phyloP scores from a whole-genome alignment of 2,329 filamentous ascomycete genomes.

The Hypoxylon sp. region DNA sequence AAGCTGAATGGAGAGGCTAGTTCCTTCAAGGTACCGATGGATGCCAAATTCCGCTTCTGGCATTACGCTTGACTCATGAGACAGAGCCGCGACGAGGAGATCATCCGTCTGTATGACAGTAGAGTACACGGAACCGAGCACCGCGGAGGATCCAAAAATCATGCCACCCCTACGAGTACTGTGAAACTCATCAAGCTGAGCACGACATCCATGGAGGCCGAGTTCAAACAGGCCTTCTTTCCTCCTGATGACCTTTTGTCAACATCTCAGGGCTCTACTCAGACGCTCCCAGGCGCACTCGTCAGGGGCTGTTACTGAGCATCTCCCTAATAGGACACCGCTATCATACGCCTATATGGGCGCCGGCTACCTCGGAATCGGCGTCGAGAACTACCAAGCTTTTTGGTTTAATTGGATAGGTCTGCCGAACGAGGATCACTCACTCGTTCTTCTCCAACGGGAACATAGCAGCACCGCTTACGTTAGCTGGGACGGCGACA shows the following conservation, averaged over 20 bases:
- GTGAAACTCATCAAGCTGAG: constrained; percentile 58
- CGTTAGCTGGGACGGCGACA: constrained; percentile 64
- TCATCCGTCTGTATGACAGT: constrained; percentile 64
- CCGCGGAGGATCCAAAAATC: constrained; percentile 41
- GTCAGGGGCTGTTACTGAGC: constrained; percentile 59
- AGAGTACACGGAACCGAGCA: constrained; percentile 55
- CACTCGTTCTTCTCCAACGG: constrained; percentile 39
- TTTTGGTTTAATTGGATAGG: constrained; percentile 51
- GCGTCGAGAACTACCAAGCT: constrained; percentile 40
- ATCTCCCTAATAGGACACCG: constrained; percentile 36
- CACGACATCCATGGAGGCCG: constrained; percentile 55
- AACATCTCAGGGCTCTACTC: constrained; percentile 53
- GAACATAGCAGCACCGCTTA: constrained; percentile 47
- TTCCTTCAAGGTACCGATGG: constrained; percentile 48
- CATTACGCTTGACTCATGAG: constrained; percentile 59
- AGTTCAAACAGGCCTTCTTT: constrained; percentile 55
- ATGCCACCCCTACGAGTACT: constrained; percentile 48
- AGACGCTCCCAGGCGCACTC: constrained; percentile 52
- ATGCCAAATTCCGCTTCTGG: constrained; percentile 57
- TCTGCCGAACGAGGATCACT: constrained; percentile 51
- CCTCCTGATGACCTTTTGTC: constrained; percentile 58
- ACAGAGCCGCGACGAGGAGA: constrained; percentile 53
- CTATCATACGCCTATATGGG: constrained; percentile 53
- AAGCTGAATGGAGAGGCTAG: constrained; percentile 59
- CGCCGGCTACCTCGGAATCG: constrained; percentile 30